Percentiles rank a stretch among this genome's conserved stretches.
Conservation (phyloP, 1,284 basidiomycete species). For the Phylloporus gajari region DNA sequence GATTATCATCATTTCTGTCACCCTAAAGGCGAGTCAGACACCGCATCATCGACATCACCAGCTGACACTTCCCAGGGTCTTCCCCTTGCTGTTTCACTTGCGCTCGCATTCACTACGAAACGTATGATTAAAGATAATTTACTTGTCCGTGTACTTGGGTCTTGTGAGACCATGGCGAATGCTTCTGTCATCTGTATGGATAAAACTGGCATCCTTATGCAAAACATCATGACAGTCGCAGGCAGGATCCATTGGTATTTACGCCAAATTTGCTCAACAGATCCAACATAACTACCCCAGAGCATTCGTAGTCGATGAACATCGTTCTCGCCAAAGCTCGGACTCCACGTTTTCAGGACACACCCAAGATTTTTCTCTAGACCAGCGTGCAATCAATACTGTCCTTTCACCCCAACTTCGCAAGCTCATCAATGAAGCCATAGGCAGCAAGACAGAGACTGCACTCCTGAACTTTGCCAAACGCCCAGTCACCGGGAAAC, state of each 20-base stretch:
- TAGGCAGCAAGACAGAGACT: constrained; percentile 97
- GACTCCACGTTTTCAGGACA: constrained; percentile 54
- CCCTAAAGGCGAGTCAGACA: constrained; percentile 74
- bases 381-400: constrained; percentile 75
- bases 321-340: constrained; percentile 48
- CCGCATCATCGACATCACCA: constrained; percentile 7
- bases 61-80: constrained; percentile 65
- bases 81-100: constrained; percentile 95
- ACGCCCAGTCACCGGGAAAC: constrained; percentile 77
- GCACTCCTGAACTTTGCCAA: constrained; percentile 92
- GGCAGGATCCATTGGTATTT: constrained; percentile 92
- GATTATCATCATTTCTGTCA: constrained; percentile 95
- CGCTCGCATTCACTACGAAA: constrained; percentile 96
- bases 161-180: constrained; percentile 99
- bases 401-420: constrained; percentile 73
- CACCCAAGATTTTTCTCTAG: constrained; percentile 84
- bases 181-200: constrained; percentile 96
- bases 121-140: constrained; percentile 96
- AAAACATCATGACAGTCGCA: constrained; percentile 96
- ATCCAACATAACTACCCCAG: constrained; percentile 81
- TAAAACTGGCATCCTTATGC: constrained; percentile 94
- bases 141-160: constrained; percentile 93
- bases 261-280: constrained; percentile 90
- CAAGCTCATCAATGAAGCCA: constrained; percentile 73
- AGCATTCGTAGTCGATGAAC: constrained; percentile 76